Percentiles rank a stretch among this genome's conserved stretches.
phyloP scores from a whole-genome alignment of 345 rosid genomes.

The Gossypioides kirkii region DNA sequence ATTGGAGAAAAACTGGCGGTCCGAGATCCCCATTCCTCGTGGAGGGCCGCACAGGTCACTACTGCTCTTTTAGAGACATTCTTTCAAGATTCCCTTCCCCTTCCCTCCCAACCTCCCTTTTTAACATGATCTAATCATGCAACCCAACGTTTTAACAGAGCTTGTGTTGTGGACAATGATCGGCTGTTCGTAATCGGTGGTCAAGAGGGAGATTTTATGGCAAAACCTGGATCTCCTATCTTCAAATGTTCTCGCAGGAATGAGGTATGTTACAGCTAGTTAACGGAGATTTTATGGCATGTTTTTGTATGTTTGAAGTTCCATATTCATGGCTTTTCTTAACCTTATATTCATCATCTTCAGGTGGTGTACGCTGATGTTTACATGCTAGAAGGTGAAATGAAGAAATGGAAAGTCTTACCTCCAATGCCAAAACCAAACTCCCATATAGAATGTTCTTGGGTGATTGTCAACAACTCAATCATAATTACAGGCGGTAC shows the following conservation, averaged over 20 bases:
- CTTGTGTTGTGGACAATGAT: conserved; percentile 49
- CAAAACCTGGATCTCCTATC: conserved; percentile 78
- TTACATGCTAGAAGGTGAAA: conserved; percentile 68
- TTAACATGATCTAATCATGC: neutral
- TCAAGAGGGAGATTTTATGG: conserved; percentile 91
- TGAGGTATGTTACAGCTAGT: conserved; percentile 40
- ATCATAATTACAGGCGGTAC: conserved; percentile 73
- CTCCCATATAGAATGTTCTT: conserved; percentile 79
- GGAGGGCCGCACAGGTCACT: conserved; percentile 92
- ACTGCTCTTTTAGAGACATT: neutral
- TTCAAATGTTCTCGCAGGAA: conserved; percentile 82
- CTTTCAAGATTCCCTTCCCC: too few species aligned
- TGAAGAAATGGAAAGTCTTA: conserved; percentile 60
- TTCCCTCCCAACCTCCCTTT: neutral
- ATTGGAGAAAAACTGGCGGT: conserved; percentile 54
- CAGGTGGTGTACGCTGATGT: conserved; percentile 66
- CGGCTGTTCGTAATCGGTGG: conserved; percentile 65
- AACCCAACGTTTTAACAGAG: conserved; percentile 32
- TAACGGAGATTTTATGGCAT: neutral
- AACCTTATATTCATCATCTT: conserved; percentile 14
- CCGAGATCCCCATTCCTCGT: conserved; percentile 68
- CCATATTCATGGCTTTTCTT: neutral
- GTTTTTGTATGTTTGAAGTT: neutral
- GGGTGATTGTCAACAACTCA: conserved; percentile 75
- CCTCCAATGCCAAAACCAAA: conserved; percentile 76